Evolutionary conservation across 1,139 yeast genomes (phyloP), one percentile per base, ranked within the genome.

Genomic region (Suhomyces chickasaworum): DNA sequence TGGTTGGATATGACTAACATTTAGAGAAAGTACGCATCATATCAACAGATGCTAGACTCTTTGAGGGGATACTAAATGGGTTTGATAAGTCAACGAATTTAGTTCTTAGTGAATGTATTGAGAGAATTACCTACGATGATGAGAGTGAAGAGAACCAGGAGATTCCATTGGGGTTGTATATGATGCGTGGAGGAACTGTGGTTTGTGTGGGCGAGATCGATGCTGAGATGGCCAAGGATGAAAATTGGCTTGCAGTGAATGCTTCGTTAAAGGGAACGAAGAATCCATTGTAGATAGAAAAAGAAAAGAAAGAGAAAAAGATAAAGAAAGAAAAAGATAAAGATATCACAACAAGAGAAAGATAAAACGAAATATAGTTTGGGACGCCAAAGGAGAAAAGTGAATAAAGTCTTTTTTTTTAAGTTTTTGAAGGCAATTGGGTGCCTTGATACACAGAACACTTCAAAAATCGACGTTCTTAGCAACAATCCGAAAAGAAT

Each of bases 121-220:
- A 87, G 59, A 60, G 79, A 35, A 61, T 78, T 34, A 65, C 80
- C 31, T 68, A 68, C 36, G 47, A 41, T 12, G 63, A 63, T 1
- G 79, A 75, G 20, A 78, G 71, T 4, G 73, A 80, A 7, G 79
- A 76, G 45, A 77, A 77, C 40, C 76, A 82, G 37, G 77, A 75
- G 23, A 62, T 72, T 13, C 63, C 63, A 21, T 60, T 86, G 47
- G 96, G 95, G 0, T 66, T 83, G 6, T 81, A 84, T 57, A 63
- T 90, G 56, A 69, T 90, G 55, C 77, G 97, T 57, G 97, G 98
- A 0, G 95, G 89, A 46, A 81, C 80, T 49, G 86, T 91, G 8
- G 95, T 87, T 1, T 76, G 89, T 40, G 75, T 89, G 45, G 97
- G 96, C 6, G 75, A 81, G 47, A 72, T 88, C 1, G 90, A 84